Base-by-base conservation (phyloP, 108 stramenopile species). In the Nitzschia palea region DNA sequence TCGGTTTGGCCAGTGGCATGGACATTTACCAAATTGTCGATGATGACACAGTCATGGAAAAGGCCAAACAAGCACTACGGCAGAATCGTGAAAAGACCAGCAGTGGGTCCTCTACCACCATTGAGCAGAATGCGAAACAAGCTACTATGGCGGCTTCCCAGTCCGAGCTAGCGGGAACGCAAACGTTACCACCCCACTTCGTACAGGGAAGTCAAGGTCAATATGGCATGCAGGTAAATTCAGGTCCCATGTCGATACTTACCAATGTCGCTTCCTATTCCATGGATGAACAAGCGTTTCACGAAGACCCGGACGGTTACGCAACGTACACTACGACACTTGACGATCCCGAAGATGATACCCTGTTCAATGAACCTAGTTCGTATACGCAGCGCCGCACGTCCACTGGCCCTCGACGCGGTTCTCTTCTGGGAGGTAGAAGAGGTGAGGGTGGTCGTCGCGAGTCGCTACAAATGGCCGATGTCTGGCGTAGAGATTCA, bases 61-160 rank as follows among this genome's bases (percentile, higher is more conserved):
- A 86, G 57, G 85, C 85, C 14, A 86, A 86, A 42, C 85, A 86
- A 61, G 85, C 85, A 4, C 62, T 86, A 26, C 67, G 85, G 31
- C 85, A 86, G 37, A 80, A 84, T 40, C 34, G 74, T 45, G 74
- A 79, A 20, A 78, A 74, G 50, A 36, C 47, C 4, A 48, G 47
- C 47, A 18, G 47, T 48, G 47, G 47, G 18, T 4, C 47, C 18
- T 5, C 17, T 8, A 4, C 8, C 17, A 20, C 47, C 8, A n/a
- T 48, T 5, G 8, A 8, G 47, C 15, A n/a, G 15, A 20, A 48
- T 20, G 47, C 47, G 4, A 10, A 8, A 20, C 15, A n/a, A 20
- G 5, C 47, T 5, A 18, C 4, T 12, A 48, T 48, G 47, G 4
- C 22, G n/a, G 10, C 10, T 8, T 14, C 37, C 10, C 8, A 40